Base-by-base conservation (phyloP, 371 early-diverging fungal species). In the Umbelopsis sp. region DNA sequence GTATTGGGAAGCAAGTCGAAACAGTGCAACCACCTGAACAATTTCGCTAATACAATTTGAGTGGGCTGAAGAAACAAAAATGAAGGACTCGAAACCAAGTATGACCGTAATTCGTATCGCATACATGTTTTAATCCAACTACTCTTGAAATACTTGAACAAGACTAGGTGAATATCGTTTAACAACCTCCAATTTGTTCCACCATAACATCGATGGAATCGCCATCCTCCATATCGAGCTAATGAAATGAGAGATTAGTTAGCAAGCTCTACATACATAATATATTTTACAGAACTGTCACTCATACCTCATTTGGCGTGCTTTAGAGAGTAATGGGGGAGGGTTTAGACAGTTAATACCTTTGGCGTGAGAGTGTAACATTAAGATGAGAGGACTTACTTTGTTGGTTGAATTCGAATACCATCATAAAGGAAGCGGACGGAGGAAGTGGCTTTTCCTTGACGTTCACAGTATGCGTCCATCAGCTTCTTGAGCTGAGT, bases 221-320 rank as follows among this genome's bases (percentile, higher is more conserved):
- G 57, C 93, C 95, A 74, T 97, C 97, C 66, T 96, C 97, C 93
- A 97, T 93, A 24, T 94, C 96, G 67, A 97, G 87, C 94, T 94
- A 80, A 50, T 62, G n/a, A 50, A 25, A 18, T 9, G 41, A 38
- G 65, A 25, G 12, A 70, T 25, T 41, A 22, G 16, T 63, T 63
- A 37, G 32, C 29, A 48, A 18, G 62, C 20, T 16, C 46, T 24
- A 68, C 44, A 37, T 29, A 44, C 67, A 18, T 46, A 32, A 11
- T 52, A 12, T 44, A 37, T 41, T 6, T 24, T 63, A 38, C 22
- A 50, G 44, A 37, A 64, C 5, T 9, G 71, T 50, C 7, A 20
- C 65, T 10, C 77, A 72, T 85, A 93, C 92, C 70, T 91, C 87
- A 62, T 93, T 87, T 37, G 97, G 97, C 11, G 97, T 96, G 70